These are phyloP conservation scores for Quercus bicolor DNA, from an alignment of 306 rosid species.

Conservation along the genomic window DNA sequence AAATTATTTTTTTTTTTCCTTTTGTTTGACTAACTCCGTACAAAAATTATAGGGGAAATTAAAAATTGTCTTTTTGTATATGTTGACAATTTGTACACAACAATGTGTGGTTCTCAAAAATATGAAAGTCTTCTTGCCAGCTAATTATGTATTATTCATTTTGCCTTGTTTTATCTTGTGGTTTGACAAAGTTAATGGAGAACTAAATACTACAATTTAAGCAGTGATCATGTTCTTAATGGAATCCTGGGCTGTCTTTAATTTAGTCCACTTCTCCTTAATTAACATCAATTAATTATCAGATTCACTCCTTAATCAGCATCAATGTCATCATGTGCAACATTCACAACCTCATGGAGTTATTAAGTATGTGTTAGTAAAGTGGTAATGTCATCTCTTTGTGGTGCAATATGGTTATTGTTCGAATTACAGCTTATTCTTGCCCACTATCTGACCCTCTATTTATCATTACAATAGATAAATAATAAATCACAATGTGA, in stretches of 20 bases:
- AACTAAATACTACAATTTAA: neutral
- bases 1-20: neutral
- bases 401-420: too few relatives aligned
- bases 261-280: neutral
- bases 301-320: neutral
- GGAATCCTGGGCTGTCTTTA: neutral
- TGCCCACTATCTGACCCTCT: too few relatives aligned
- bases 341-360: too few relatives aligned
- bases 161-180: neutral
- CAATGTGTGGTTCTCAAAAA: neutral
- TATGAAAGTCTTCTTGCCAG: neutral
- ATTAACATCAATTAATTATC: neutral
- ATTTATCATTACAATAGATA: too few relatives aligned
- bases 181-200: neutral
- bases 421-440: too few relatives aligned
- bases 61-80: neutral
- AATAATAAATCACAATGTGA: too few relatives aligned
- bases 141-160: neutral
- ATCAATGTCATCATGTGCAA: neutral
- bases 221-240: neutral
- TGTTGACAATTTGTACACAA: neutral
- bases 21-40: constrained; percentile 7
- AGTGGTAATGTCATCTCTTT: too few relatives aligned
- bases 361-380: too few relatives aligned
- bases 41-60: neutral